Evolutionary conservation across 768 basidiomycete genomes (phyloP), one percentile per base, ranked within the genome.

Genomic region (Leccinum truebloodii): DNA sequence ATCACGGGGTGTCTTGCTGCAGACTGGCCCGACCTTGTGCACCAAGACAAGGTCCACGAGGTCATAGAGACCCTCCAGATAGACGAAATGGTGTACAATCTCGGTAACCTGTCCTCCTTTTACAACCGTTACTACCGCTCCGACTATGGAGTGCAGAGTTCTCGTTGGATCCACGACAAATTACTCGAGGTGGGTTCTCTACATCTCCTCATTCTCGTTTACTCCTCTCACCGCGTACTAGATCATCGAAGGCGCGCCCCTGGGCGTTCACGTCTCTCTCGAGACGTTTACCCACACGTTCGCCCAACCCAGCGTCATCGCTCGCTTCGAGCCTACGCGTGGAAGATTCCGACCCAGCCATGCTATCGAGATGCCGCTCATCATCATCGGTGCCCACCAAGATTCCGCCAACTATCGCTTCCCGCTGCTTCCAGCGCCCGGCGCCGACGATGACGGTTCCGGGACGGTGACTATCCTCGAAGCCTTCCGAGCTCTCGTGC

Each of bases 381-480:
- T 75, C 41, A 78, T 80, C 58, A 64, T 80, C 41, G 79, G 78
- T 26, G 74, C 78, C 6, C 79, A 79, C 64, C 77, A 79, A 67
- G 79, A 80, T 57, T 78, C 77, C 2, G 77, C 79, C 62, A 81
- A 80, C 59, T 69, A 67, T 64, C 75, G 59, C 53, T 77, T 78
- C 0, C 73, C 75, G 3, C 70, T 63, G 54, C 79, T 79, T 48
- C 76, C 75, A 48, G 80, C 81, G 6, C 80, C 81, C 35, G 81
- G 82, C 52, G 79, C 79, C 1, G 81, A 82, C 54, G 81, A 82
- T 58, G 80, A 81, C 58, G 81, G 81, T 28, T 78, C 87, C 63
- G 91, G 90, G 62, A 82, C 80, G 24, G 87, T 90, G 55, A 88
- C 86, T 18, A 89, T 91, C 63, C 73, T 93, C 50, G 90, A 93